Evolutionary conservation across 805 yeast species (phyloP).

Genomic region (Candida glaebosa): DNA sequence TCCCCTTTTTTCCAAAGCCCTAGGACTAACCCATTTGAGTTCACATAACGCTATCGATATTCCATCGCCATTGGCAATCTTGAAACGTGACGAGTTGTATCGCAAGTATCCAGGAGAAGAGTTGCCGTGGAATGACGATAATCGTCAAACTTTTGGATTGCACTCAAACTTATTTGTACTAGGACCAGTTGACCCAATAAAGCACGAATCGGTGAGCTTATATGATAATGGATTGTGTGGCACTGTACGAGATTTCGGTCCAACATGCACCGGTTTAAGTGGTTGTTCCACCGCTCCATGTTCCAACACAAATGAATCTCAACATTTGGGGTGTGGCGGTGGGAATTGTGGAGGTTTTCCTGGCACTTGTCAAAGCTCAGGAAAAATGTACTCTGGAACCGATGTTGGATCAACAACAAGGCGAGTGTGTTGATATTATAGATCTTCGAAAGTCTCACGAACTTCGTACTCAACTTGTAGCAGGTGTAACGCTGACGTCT

Average conservation of each 20-base stretch:
- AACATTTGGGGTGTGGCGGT: not conserved
- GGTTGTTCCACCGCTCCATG: slow-evolving; percentile 2
- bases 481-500: not conserved
- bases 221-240: slow-evolving; percentile 3
- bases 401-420: not conserved
- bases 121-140: slow-evolving; percentile 5
- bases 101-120: slow-evolving; percentile 6
- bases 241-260: slow-evolving; percentile 5
- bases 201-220: not conserved
- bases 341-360: not conserved
- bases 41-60: slow-evolving; percentile 12
- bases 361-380: not conserved
- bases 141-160: not conserved
- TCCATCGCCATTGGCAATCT: slow-evolving; percentile 8
- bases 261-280: slow-evolving; percentile 2
- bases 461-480: not conserved
- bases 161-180: not conserved
- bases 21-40: slow-evolving; percentile 13
- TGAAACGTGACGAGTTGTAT: not conserved
- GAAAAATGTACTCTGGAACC: not conserved
- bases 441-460: not conserved
- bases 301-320: not conserved
- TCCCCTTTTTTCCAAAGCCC: slow-evolving; percentile 6
- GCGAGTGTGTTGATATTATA: not conserved
- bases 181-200: not conserved